These are phyloP conservation scores for Phoma sp. DNA, from an alignment of 2,329 filamentous ascomycete genomes.

Conservation along the genomic window DNA sequence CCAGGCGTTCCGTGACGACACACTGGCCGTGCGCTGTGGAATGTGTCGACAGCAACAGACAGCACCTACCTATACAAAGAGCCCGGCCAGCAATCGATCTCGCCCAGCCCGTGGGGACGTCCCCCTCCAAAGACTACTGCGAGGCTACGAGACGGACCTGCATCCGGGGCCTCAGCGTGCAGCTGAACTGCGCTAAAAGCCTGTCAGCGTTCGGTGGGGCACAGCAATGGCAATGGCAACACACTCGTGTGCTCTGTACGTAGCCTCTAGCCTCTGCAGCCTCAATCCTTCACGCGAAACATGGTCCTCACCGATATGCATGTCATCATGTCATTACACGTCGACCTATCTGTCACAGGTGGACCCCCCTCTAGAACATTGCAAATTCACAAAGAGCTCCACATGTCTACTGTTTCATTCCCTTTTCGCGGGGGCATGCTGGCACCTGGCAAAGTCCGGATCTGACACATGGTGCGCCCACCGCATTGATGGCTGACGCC, in stretches of 20 bases:
- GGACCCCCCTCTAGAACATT: constrained; percentile 11
- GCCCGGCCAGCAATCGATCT: not conserved
- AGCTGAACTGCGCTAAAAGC: constrained; percentile 1
- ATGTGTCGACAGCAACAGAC: constrained; percentile 5
- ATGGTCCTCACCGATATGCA: not conserved
- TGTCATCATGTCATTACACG: constrained; percentile 12
- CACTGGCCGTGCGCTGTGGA: constrained; percentile 14
- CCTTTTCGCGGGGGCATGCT: constrained; percentile 14
- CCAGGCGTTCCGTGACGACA: constrained; percentile 13
- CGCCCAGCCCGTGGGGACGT: constrained; percentile 12
- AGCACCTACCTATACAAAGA: too few species aligned
- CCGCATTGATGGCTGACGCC: constrained; percentile 7
- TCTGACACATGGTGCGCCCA: constrained; percentile 9
- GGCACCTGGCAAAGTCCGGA: constrained; percentile 9
- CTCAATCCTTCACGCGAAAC: not conserved
- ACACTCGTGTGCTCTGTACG: constrained; percentile 2
- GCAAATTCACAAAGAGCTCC: constrained; percentile 12
- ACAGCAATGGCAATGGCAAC: constrained; percentile 10
- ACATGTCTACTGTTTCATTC: constrained; percentile 15
- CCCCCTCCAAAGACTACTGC: constrained; percentile 9
- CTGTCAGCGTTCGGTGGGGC: constrained; percentile 6
- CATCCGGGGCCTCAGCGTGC: constrained; percentile 14
- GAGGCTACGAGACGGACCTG: constrained; percentile 19
- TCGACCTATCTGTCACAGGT: constrained; percentile 5
- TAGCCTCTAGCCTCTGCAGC: too few species aligned